A percentile compares a stretch with the other conserved stretches of the same genome.
phyloP scores from a whole-genome alignment of 768 basidiomycete genomes.

The Multifurca ochricompacta region DNA sequence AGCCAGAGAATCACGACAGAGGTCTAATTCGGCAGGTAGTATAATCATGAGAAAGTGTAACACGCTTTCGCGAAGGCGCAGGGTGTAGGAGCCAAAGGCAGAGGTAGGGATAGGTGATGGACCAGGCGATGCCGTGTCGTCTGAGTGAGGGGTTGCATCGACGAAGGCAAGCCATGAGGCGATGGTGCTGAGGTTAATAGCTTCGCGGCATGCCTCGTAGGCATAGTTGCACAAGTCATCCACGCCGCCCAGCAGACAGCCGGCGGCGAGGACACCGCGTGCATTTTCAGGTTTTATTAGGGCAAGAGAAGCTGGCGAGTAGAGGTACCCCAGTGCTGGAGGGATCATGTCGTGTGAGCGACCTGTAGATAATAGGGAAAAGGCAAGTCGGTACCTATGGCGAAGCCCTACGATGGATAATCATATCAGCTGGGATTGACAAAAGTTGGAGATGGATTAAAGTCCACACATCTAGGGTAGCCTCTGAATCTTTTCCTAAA shows the following conservation, averaged over 20 bases:
- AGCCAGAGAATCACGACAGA: conserved; percentile 34
- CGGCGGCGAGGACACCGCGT: conserved; percentile 77
- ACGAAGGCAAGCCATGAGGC: conserved; percentile 72
- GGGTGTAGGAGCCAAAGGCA: conserved; percentile 73
- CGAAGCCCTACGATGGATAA: neutral
- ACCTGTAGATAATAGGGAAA: neutral
- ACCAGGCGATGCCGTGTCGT: conserved; percentile 43
- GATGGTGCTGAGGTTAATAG: conserved; percentile 70
- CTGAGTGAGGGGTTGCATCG: conserved; percentile 43
- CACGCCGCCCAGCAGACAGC: conserved; percentile 81
- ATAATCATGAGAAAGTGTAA: conserved; percentile 71
- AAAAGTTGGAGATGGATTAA: neutral
- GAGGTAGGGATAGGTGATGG: conserved; percentile 38
- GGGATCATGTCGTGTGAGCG: conserved; percentile 15
- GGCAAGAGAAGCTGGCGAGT: conserved; percentile 63
- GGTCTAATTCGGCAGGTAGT: conserved; percentile 59
- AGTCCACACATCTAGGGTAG: conserved; percentile 70
- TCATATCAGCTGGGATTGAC: neutral
- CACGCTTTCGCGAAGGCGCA: conserved; percentile 65
- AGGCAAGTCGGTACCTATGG: neutral
- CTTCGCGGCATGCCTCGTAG: conserved; percentile 68
- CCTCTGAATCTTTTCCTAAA: conserved; percentile 71
- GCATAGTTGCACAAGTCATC: conserved; percentile 75
- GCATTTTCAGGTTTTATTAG: conserved; percentile 72
- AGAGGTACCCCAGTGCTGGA: conserved; percentile 71